Evolutionary conservation across 2,329 filamentous ascomycete species (phyloP), one percentile per base, ranked within the genome.

Genomic region (Talaromyces sp.): DNA sequence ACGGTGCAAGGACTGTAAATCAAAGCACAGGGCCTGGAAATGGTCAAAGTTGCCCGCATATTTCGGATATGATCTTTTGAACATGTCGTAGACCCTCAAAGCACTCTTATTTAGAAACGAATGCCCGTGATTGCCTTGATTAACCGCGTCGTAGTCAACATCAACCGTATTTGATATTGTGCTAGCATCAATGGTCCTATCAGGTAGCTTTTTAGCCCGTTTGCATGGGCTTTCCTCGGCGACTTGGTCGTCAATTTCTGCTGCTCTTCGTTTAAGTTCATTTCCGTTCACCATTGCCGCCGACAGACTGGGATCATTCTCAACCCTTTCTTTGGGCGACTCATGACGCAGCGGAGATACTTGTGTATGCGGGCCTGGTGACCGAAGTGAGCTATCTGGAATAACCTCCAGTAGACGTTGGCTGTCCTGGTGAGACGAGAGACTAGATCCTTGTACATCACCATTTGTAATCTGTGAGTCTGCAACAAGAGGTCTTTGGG

Each of bases 11-110:
- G 67, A 67, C 27, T 75, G 72, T 43, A 82, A 68, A 58, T 73
- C 77, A 19, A 67, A 69, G 63, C 79, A 81, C 27, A 80, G 68
- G n/a, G 72, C 69, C 22, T 68, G 68, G 61, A 82, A 82, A 68
- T 80, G 74, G 5, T 67, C 65, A 25, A 77, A 72, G 62, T 76
- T 72, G 15, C 80, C 80, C 7, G 63, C 34, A 64, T 82, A 82
- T 25, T 66, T 65, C 2, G 77, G 71, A 67, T 82, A 83, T 34
- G 77, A 69, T 19, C 66, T 68, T 67, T 74, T 73, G 64, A 81
- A 83, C 40, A 72, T 75, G 8, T 75, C 69, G 67, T 75, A 80
- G 29, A 78, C 69, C 22, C 56, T 70, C 5, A 70, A 68, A 13
- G 75, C 73, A 59, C 68, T 68, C 22, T 68, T 49, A n/a, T 29